phyloP scores from a whole-genome alignment of 2,329 filamentous ascomycete species.

The Aspergillus carbonarius region DNA sequence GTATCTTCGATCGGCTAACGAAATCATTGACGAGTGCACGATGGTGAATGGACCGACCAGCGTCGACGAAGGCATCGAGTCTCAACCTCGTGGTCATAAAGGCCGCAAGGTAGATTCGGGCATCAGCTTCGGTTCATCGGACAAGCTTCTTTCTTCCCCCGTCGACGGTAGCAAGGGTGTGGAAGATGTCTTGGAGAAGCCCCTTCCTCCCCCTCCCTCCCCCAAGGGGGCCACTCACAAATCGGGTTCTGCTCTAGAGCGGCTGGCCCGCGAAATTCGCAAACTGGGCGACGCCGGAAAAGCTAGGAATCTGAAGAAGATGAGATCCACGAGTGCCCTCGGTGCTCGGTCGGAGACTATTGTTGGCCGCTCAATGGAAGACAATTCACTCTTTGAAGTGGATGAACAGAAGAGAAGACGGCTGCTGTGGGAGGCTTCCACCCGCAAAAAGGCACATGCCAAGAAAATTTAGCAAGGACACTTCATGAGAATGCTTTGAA shows the following conservation, averaged over 20 bases:
- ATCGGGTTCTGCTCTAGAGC: constrained; percentile 55
- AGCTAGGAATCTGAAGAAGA: constrained; percentile 37
- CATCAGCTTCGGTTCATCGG: constrained; percentile 55
- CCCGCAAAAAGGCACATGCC: constrained; percentile 33
- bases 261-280: constrained; percentile 59
- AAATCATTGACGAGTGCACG: constrained; percentile 60
- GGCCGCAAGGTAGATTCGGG: constrained; percentile 63
- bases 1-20: constrained; percentile 59
- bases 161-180: constrained; percentile 37
- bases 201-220: constrained; percentile 38
- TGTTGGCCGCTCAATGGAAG: constrained; percentile 32
- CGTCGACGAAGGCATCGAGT: constrained; percentile 30
- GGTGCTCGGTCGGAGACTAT: constrained; percentile 41
- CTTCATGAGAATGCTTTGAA: constrained; percentile 11
- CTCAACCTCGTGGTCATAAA: constrained; percentile 40
- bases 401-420: constrained; percentile 51
- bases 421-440: constrained; percentile 49
- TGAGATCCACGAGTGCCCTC: constrained; percentile 57
- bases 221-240: constrained; percentile 26
- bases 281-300: constrained; percentile 38
- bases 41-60: constrained; percentile 48
- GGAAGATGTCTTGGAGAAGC: constrained; percentile 40
- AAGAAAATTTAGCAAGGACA: constrained; percentile 22
- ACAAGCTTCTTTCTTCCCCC: constrained; percentile 37
- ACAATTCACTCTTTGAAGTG: constrained; percentile 47